phyloP scores from a whole-genome alignment of 1,284 basidiomycete species.

The Naganishia albida region DNA sequence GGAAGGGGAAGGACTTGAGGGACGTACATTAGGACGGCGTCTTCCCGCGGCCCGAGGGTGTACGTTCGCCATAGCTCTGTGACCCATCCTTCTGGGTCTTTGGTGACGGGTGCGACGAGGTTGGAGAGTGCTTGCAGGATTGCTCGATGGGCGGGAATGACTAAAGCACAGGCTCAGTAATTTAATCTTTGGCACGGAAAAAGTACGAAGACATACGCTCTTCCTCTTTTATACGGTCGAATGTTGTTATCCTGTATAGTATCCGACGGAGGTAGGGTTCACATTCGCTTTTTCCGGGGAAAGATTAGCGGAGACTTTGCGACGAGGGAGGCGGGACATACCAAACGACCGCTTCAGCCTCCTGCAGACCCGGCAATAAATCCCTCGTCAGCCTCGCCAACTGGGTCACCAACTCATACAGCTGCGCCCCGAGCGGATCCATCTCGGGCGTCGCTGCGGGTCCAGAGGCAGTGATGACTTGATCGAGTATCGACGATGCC shows the following conservation, averaged over 20 bases:
- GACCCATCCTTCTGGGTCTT: conserved; percentile 34
- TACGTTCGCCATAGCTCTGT: conserved; percentile 39
- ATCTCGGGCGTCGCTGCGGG: no score
- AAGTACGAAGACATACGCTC: neutral
- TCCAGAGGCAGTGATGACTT: neutral
- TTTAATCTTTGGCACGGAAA: neutral
- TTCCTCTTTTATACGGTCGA: conserved; percentile 16
- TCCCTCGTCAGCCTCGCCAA: conserved; percentile 21
- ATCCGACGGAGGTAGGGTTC: conserved; percentile 13
- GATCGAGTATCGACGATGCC: conserved; percentile 5
- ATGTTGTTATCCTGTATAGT: conserved; percentile 18
- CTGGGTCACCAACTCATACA: conserved; percentile 12
- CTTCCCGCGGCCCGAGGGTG: conserved; percentile 43
- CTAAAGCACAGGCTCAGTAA: conserved; percentile 30
- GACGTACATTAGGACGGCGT: conserved; percentile 68
- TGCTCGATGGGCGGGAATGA: conserved; percentile 43
- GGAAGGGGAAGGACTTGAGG: neutral
- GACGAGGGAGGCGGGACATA: neutral
- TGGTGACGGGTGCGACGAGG: conserved; percentile 44
- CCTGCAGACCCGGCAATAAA: neutral
- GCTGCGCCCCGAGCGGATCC: neutral
- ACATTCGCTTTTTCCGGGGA: neutral
- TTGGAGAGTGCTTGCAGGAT: conserved; percentile 49
- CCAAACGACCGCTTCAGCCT: conserved; percentile 11
- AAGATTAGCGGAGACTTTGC: no score